Evolutionary conservation across 306 rosid genomes (phyloP).

Genomic region (Vicia sativa): DNA sequence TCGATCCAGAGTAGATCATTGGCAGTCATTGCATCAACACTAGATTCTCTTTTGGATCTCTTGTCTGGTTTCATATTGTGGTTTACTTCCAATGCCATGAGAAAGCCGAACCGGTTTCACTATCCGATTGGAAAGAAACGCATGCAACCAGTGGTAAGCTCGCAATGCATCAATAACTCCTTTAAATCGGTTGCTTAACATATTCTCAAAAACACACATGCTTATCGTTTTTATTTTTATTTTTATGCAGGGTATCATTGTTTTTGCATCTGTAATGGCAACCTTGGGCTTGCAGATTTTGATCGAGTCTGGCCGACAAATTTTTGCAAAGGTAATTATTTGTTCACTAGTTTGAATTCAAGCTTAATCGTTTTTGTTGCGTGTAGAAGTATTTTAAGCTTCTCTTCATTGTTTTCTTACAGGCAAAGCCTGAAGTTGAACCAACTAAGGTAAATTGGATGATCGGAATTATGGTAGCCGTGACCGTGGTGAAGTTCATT

Average conservation of each 20-base stretch:
- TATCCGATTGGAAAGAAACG: constrained; percentile 92
- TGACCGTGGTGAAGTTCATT: constrained; percentile 73
- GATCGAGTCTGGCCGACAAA: constrained; percentile 62
- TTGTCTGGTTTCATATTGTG: constrained; percentile 83
- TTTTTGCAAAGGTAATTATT: constrained; percentile 47
- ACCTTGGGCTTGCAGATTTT: constrained; percentile 78
- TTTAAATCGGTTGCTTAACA: neutral
- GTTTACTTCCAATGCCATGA: constrained; percentile 80
- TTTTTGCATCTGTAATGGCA: constrained; percentile 91
- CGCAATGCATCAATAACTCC: neutral
- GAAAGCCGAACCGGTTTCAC: constrained; percentile 60
- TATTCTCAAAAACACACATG: neutral
- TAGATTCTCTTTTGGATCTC: constrained; percentile 86
- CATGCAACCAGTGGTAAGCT: constrained; percentile 83
- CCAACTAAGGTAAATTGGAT: constrained; percentile 50
- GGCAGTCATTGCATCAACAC: constrained; percentile 82
- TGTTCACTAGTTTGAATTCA: constrained; percentile 2
- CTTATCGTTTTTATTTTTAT: constrained; percentile 32
- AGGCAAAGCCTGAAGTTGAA: constrained; percentile 51
- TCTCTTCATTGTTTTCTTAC: constrained; percentile 13
- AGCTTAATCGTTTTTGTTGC: neutral
- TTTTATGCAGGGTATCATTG: constrained; percentile 75
- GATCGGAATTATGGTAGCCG: constrained; percentile 68
- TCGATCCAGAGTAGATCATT: constrained; percentile 69
- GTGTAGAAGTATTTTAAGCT: neutral